phyloP scores from a whole-genome alignment of 1,284 basidiomycete species.

The Phylloporus gajari region DNA sequence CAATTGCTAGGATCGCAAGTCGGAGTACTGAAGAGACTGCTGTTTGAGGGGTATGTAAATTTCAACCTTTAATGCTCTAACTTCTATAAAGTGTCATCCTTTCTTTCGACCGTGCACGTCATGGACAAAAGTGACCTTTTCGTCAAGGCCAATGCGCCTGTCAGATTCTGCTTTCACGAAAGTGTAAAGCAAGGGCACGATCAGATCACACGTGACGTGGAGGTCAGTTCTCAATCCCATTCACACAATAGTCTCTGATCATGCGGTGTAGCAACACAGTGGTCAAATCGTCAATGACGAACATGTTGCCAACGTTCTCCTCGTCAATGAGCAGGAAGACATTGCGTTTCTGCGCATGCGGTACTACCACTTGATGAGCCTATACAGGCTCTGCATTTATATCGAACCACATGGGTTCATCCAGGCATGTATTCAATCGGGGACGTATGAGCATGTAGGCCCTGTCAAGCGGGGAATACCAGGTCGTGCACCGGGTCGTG shows the following conservation, averaged over 20 bases:
- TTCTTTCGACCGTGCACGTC: too few species aligned
- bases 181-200: slow-evolving; percentile 37
- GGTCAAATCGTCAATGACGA: slow-evolving; percentile 21
- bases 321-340: slow-evolving; percentile 43
- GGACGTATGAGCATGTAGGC: slow-evolving; percentile 23
- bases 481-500: slow-evolving; percentile 19
- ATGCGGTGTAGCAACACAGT: slow-evolving; percentile 16
- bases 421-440: not conserved
- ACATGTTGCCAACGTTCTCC: slow-evolving; percentile 35
- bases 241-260: not conserved
- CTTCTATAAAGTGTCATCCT: too few species aligned
- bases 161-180: slow-evolving; percentile 42
- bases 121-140: too few species aligned
- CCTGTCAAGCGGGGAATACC: slow-evolving; percentile 36
- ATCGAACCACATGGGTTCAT: not conserved
- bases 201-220: slow-evolving; percentile 33
- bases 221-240: too few species aligned
- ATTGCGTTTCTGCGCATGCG: slow-evolving; percentile 31
- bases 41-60: too few species aligned
- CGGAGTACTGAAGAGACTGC: too few species aligned
- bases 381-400: slow-evolving; percentile 27
- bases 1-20: too few species aligned
- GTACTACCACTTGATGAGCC: slow-evolving; percentile 38
- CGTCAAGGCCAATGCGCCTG: slow-evolving; percentile 31
- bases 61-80: too few species aligned